Base-by-base conservation (phyloP, 2,329 filamentous ascomycete species). In the Orbilia brochopaga region DNA sequence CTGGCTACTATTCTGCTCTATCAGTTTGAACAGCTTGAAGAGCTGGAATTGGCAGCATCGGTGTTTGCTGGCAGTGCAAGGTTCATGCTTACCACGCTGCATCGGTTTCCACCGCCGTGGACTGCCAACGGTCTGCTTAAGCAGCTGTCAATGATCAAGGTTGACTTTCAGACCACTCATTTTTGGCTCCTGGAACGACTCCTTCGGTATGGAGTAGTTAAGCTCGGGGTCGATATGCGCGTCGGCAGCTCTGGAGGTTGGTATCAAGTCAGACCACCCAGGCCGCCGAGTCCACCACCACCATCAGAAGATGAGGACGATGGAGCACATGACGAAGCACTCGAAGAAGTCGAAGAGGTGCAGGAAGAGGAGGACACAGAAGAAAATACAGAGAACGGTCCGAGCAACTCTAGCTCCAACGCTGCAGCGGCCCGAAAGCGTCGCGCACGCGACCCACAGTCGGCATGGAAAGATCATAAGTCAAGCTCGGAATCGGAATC, bases 1-100 rank as follows among this genome's bases (percentile, higher is more conserved):
- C 32, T 70, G 17, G 58, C 65, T 10, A 70, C 65, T 2, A 54
- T 63, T 27, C 23, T 70, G 1, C n/a, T 70, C 2, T 70, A 63
- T 35, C 65, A 63, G 19, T 46, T 70, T 1, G 7, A 27, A 1
- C 11, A 35, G 3, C 52, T 70, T 8, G 51, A 17, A 11, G 37
- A 59, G 4, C 23, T 70, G 6, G 65, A 70, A n/a, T 24, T 70
- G 15, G 53, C 65, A 1, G 37, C 40, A 11, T 58, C 65, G 13
- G 53, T 59, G n/a, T 53, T 30, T 8, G 58, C 65, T 0, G 19
- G 3, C 0, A 70, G 65, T 46, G 53, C 58, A 1, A 58, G 37
- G 35, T 70, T 70, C 42, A 35, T 70, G 35, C 37, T 63, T 0
- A 63, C 58, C 1, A 59, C 59, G 2, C 21, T 70, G 27, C 44